phyloP scores from a whole-genome alignment of 1,284 basidiomycete genomes.

The Leucocoprinus gongylophorus region DNA sequence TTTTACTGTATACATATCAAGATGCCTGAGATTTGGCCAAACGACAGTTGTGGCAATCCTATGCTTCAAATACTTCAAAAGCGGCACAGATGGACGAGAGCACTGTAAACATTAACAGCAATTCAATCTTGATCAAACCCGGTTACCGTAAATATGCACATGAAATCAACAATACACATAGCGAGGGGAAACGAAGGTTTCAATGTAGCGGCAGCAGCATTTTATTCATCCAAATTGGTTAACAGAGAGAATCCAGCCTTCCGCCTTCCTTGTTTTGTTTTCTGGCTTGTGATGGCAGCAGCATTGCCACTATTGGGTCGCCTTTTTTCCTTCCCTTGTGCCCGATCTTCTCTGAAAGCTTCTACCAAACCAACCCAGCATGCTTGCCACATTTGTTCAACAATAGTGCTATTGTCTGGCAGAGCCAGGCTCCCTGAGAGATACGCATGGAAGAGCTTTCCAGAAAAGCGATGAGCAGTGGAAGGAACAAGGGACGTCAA shows the following conservation, averaged over 20 bases:
- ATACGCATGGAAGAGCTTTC: constrained; percentile 45
- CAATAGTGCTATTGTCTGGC: neutral
- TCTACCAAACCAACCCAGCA: constrained; percentile 43
- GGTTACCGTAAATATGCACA: too few relatives aligned
- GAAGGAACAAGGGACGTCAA: constrained; percentile 41
- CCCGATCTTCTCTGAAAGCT: constrained; percentile 39
- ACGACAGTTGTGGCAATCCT: too few relatives aligned
- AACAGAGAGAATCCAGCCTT: constrained; percentile 15
- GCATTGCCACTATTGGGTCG: constrained; percentile 20
- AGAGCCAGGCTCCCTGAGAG: constrained; percentile 3
- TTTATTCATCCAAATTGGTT: constrained; percentile 1
- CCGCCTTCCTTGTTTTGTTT: constrained; percentile 6
- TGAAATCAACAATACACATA: too few relatives aligned
- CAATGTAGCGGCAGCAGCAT: neutral
- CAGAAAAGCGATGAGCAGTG: constrained; percentile 47
- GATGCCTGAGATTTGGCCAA: too few relatives aligned
- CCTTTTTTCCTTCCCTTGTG: constrained; percentile 37
- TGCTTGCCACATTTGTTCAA: constrained; percentile 34
- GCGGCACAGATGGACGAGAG: too few relatives aligned
- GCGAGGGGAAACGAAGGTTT: neutral
- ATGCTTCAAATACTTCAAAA: too few relatives aligned
- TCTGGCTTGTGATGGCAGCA: constrained; percentile 10
- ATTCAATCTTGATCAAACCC: too few relatives aligned
- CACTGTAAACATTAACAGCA: too few relatives aligned
- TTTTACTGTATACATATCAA: too few relatives aligned